A percentile compares a stretch with the other conserved stretches of the same genome.
phyloP scores from a whole-genome alignment of 768 basidiomycete genomes.

The Lentinula lateritia region DNA sequence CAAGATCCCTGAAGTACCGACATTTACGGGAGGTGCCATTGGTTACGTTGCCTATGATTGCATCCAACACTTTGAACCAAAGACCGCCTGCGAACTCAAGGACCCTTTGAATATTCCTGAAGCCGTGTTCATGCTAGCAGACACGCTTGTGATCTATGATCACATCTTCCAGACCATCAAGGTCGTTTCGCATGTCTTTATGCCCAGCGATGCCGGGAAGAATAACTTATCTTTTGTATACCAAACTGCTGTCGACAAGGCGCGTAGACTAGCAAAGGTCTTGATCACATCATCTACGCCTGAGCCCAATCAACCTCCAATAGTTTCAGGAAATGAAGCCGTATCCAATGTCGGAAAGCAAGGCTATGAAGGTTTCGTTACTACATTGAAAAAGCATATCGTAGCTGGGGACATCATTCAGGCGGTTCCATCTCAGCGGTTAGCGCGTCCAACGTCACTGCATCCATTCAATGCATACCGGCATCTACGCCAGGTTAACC shows the following conservation, averaged over 20 bases:
- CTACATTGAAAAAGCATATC: constrained; percentile 89
- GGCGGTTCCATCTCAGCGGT: constrained; percentile 92
- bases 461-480: constrained; percentile 98
- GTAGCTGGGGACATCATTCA: constrained; percentile 98
- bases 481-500: constrained; percentile 89
- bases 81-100: constrained; percentile 68
- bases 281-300: constrained; percentile 48
- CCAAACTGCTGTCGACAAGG: constrained; percentile 78
- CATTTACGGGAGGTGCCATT: constrained; percentile 96
- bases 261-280: constrained; percentile 71
- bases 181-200: constrained; percentile 93
- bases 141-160: constrained; percentile 94
- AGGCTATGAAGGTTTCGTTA: constrained; percentile 90
- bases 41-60: constrained; percentile 98
- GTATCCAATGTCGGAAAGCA: constrained; percentile 90
- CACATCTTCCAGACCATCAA: constrained; percentile 95
- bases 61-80: constrained; percentile 94
- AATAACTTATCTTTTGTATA: constrained; percentile 81
- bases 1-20: constrained; percentile 85
- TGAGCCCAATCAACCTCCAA: constrained; percentile 64
- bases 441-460: constrained; percentile 77
- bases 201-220: constrained; percentile 61
- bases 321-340: constrained; percentile 58
- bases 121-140: constrained; percentile 93
- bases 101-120: constrained; percentile 90